Percentiles rank a stretch among this genome's conserved stretches.
Conservation (phyloP, 2,329 filamentous ascomycete species). For the Sporothrix mexicana region DNA sequence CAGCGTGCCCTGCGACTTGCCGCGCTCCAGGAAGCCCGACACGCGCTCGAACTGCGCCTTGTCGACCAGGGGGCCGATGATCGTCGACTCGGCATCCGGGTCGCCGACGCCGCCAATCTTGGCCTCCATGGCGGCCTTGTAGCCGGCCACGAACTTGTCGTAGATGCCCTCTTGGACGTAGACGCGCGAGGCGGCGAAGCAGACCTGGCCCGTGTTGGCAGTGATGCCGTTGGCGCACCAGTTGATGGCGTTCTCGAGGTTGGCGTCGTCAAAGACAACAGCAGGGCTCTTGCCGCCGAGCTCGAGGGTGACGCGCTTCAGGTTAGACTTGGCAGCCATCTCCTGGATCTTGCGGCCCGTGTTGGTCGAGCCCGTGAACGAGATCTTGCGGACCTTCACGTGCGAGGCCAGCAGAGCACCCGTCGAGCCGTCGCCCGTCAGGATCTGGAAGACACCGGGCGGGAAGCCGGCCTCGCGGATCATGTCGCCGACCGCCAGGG, state of each 20-base stretch:
- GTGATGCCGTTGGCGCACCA: slow-evolving; percentile 58
- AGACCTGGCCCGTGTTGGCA: slow-evolving; percentile 75
- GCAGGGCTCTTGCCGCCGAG: slow-evolving; percentile 71
- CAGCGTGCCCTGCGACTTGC: slow-evolving; percentile 46
- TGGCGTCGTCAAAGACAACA: slow-evolving; percentile 67
- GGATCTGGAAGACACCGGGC: slow-evolving; percentile 51
- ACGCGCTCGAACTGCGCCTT: slow-evolving; percentile 55
- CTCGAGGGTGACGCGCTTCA: slow-evolving; percentile 73
- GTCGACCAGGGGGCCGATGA: slow-evolving; percentile 63
- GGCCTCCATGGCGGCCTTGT: slow-evolving; percentile 65
- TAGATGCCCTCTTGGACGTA: slow-evolving; percentile 69
- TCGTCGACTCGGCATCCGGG: slow-evolving; percentile 62
- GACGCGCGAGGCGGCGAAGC: slow-evolving; percentile 74
- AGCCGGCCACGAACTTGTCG: slow-evolving; percentile 61
- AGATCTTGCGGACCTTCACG: slow-evolving; percentile 63
- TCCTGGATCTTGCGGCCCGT: slow-evolving; percentile 70
- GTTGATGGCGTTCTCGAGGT: slow-evolving; percentile 62
- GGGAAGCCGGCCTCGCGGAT: slow-evolving; percentile 52
- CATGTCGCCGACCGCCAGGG: slow-evolving; percentile 46
- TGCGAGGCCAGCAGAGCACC: slow-evolving; percentile 38
- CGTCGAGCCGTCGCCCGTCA: slow-evolving; percentile 48
- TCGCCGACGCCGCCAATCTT: slow-evolving; percentile 64
- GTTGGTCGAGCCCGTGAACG: slow-evolving; percentile 70
- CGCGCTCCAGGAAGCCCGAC: slow-evolving; percentile 52
- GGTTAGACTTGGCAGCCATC: slow-evolving; percentile 64